Conservation (phyloP, 306 rosid genomes). For the Medicago lupulina region DNA sequence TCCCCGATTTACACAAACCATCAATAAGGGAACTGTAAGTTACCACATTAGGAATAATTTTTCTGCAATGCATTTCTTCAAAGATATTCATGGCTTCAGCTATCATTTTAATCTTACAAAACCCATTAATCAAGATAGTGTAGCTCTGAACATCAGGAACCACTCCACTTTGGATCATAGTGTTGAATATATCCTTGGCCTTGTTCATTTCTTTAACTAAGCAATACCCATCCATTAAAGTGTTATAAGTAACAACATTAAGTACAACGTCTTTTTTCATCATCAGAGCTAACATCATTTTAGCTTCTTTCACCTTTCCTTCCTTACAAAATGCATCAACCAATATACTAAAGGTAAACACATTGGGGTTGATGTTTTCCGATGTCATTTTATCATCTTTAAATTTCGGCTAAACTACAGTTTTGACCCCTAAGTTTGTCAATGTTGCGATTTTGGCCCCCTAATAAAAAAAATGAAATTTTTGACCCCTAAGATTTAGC, state of each 20-base stretch:
- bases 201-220: not conserved
- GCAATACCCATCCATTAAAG: not conserved
- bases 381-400: not conserved
- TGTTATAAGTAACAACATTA: not conserved
- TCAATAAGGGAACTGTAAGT: not conserved
- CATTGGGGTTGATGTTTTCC: not conserved
- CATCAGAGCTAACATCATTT: not conserved
- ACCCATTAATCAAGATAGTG: not conserved
- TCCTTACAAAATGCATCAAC: not conserved
- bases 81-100: not conserved
- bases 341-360: not conserved
- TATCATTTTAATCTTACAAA: constrained; percentile 2
- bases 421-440: too few species aligned
- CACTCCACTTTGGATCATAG: not conserved
- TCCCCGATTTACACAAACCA: not conserved
- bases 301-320: not conserved
- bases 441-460: too few species aligned
- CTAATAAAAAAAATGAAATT: too few species aligned
- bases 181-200: not conserved
- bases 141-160: not conserved
- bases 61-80: not conserved
- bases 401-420: too few species aligned
- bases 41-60: not conserved
- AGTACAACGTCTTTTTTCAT: not conserved
- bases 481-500: too few species aligned